Evolutionary conservation across 371 early-diverging fungal genomes (phyloP), one percentile per base, ranked within the genome.

Genomic region (Racocetra persica): DNA sequence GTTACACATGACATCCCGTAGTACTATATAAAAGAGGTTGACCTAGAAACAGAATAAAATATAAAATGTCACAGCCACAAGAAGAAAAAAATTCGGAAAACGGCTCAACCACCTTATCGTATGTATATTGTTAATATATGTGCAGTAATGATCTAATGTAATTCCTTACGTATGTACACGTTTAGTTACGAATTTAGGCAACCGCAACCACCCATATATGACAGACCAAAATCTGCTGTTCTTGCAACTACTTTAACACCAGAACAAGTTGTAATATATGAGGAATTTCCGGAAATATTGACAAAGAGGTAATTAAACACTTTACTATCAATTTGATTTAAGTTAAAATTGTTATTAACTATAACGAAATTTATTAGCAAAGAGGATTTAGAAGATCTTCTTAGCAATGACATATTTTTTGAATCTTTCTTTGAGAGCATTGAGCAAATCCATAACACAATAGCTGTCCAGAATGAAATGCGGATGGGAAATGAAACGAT

Each of bases 331-430:
- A 41, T 49, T 45, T 22, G 26, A 5, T 41, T 55, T 38, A 16
- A 18, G 18, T 16, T 24, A 62, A 36, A 49, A 10, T 62, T 32
- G n/a, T 22, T 3, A 24, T 49, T 41, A n/a, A 24, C 5, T 13
- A 74, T 55, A 45, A 22, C 36, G 36, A 57, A 16, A 57, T 22
- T 60, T 41, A 62, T 20, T 28, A 78, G 79, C 38, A 78, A 78
- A 67, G 79, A 78, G 67, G 79, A 78, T 26, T 38, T 78, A 49
- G 62, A 67, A 49, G 79, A 78, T 52, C 69, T 78, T 4, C n/a
- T 49, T 32, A 45, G 28, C 26, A 78, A 55, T 78, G 79, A 78
- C 67, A 26, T 78, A 38, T 6, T 67, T 18, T 78, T 78, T 32
- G 79, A 78, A 18, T 51, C 79, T 28, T 78, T 78, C 51, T 49